Evolutionary conservation across 805 yeast genomes (phyloP).

Genomic region (Ogataea siamensis): DNA sequence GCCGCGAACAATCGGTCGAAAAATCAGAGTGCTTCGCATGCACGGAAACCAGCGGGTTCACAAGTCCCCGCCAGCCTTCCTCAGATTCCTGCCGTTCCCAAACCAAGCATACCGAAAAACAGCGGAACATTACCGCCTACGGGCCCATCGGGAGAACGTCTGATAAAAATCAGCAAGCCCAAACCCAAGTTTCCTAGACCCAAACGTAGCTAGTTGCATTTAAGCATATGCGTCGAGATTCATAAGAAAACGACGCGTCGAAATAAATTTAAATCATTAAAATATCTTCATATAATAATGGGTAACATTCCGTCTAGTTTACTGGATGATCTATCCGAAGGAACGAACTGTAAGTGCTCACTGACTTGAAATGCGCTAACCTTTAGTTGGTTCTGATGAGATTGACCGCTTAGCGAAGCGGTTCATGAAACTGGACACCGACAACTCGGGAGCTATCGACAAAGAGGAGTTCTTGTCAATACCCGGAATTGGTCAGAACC

Average conservation of each 20-base stretch:
- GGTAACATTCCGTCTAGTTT: conserved; percentile 39
- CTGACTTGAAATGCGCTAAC: conserved; percentile 1
- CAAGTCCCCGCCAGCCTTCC: conserved; percentile 2
- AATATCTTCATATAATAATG: conserved; percentile 22
- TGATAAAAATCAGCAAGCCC: conserved; percentile 26
- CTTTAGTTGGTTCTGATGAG: conserved; percentile 78
- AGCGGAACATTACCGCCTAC: too few species aligned
- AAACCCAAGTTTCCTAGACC: conserved; percentile 18
- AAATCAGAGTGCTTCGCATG: not conserved
- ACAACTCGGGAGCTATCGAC: conserved; percentile 89
- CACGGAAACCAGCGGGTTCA: not conserved
- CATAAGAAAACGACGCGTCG: conserved; percentile 1
- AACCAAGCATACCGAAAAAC: not conserved
- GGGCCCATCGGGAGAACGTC: conserved; percentile 9
- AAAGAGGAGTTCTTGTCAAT: conserved; percentile 86
- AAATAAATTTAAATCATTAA: not conserved
- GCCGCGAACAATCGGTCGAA: not conserved
- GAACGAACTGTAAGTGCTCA: conserved; percentile 63
- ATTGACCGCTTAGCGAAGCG: conserved; percentile 87
- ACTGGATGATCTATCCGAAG: conserved; percentile 71
- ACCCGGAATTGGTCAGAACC: conserved; percentile 90
- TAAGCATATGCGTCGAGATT: conserved; percentile 3
- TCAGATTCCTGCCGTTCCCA: not conserved
- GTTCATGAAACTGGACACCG: conserved; percentile 92
- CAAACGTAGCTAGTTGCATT: conserved; percentile 1